phyloP scores from a whole-genome alignment of 805 yeast species.

The Komagataella pseudopastoris region DNA sequence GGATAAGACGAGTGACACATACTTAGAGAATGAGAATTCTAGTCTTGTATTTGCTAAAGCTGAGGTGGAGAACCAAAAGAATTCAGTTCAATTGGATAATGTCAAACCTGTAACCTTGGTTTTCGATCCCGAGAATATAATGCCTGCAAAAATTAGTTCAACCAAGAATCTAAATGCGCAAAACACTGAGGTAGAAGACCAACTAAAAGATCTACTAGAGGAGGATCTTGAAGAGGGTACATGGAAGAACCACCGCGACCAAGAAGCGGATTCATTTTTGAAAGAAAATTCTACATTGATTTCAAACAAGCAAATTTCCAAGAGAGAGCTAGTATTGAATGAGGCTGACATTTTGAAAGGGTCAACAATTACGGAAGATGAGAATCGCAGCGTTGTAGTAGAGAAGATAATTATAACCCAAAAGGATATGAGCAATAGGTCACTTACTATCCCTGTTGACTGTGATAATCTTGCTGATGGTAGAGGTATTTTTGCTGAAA shows the following conservation, averaged over 20 bases:
- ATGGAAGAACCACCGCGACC: too few relatives aligned
- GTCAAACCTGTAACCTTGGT: background rate
- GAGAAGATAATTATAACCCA: background rate
- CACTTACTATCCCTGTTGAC: background rate
- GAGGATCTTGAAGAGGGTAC: too few relatives aligned
- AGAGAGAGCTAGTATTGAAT: background rate
- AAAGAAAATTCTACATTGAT: too few relatives aligned
- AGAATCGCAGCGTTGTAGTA: background rate
- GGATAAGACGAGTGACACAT: background rate
- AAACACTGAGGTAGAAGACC: too few relatives aligned
- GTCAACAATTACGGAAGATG: background rate
- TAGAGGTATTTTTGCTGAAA: too few relatives aligned
- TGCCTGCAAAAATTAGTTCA: background rate
- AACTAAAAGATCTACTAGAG: too few relatives aligned
- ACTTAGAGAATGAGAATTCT: background rate
- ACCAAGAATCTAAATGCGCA: too few relatives aligned
- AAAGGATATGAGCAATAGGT: background rate
- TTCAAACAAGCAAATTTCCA: too few relatives aligned
- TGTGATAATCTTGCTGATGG: too few relatives aligned
- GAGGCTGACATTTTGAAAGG: background rate
- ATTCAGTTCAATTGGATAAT: background rate
- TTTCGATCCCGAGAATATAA: background rate
- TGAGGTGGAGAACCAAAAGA: background rate
- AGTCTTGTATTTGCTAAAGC: background rate
- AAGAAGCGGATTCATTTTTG: too few relatives aligned